Evolutionary conservation across 2,329 filamentous ascomycete species (phyloP), one percentile per base, ranked within the genome.

Genomic region (Amauroascus verrucosus): DNA sequence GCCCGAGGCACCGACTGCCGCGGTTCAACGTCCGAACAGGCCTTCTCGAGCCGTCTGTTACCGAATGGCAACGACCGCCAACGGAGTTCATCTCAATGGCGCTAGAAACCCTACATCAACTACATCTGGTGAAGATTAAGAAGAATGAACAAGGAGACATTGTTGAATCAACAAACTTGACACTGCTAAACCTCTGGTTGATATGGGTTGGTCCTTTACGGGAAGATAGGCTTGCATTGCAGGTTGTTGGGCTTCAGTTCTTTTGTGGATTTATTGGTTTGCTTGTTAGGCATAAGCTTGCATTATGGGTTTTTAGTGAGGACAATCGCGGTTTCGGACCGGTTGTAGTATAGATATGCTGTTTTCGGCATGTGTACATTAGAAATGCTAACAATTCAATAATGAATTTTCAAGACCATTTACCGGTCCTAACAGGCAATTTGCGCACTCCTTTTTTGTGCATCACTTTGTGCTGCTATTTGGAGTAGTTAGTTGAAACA

Each of bases 181-280:
- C 93, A 7, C 79, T 98, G 46, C 76, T 98, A 60, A 98, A 98
- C 67, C 77, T 98, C 53, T 98, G 91, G 91, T 75, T 98, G 57
- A 87, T 97, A 49, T 95, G 89, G 87, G 84, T 90, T 67, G 93
- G 93, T 0, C 90, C 93, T 2, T 80, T 95, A 76, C 80, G 86
- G 57, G 93, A 98, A 68, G 86, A 95, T 70, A 78, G 81, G 44
- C 76, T 98, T 51, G 87, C 88, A 24, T 74, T 82, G 65, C 88
- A 93, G 67, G 77, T 98, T 56, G 79, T 93, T 44, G 72, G 72
- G n/a, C 78, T 96, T 70, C 93, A 98, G 75, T 74, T 81, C 14
- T 69, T 77, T 3, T 79, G 86, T 57, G 93, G 93, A 6, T 67
- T 94, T n/a, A 72, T 88, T 40, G 93, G 90, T 18, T 72, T 98